Base-by-base conservation (phyloP, 805 yeast species). In the Kazachstania africana region DNA sequence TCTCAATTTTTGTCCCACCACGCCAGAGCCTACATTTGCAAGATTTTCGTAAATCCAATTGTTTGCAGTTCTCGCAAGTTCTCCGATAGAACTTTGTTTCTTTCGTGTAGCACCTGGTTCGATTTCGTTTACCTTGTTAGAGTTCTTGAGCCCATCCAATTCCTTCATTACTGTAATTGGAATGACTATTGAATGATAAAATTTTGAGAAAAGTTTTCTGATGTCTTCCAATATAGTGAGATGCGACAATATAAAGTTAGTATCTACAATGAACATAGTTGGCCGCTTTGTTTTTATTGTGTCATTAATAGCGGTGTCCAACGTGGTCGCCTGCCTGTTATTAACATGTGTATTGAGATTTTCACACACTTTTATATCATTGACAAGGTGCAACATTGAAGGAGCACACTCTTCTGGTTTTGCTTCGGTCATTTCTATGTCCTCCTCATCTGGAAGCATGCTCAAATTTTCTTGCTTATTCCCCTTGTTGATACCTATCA, bases 161-260 rank as follows among this genome's bases (percentile, higher is more conserved):
- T 87, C 97, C 25, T 60, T 63, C 10, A 82, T 60, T 3, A 78
- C 91, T 1, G 75, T 70, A 4, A 58, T 58, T 0, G 97, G 97
- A 3, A 87, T 61, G 0, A 87, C 60, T 1, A 87, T 59, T 17
- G 52, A 44, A 30, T 72, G 68, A 12, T 65, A 60, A 44, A 62
- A 75, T 9, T 53, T 36, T 0, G 40, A 31, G 4, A 66, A 66
- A 6, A 69, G 34, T 2, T 44, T 44, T 3, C 65, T 51, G 16
- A 87, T 47, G 1, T 65, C 65, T 28, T 78, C 73, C 6, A 85
- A 40, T 1, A 81, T 54, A 13, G 60, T 52, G 27, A 83, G 53
- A 48, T 84, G 85, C 1, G 84, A 70, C 3, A 87, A 55, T 10
- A 82, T 61, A 48, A 87, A 82, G 48, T 87, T 87, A 2, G 96